These are phyloP conservation scores for Hyaloperonospora arabidopsidis DNA, from an alignment of 352 stramenopile species.

Conservation along the genomic window DNA sequence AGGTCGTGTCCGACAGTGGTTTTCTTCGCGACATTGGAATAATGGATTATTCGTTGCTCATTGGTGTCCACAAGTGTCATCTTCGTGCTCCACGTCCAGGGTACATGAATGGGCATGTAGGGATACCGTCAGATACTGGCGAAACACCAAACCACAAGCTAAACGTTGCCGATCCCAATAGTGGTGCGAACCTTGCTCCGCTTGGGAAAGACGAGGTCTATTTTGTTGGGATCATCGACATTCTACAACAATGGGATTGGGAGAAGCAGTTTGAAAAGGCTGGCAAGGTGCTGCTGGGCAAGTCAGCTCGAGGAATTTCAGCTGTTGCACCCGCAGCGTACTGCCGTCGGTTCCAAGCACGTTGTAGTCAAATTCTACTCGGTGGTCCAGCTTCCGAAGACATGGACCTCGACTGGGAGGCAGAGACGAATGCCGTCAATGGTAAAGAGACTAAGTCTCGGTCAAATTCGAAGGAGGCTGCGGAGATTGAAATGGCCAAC, in stretches of 20 bases:
- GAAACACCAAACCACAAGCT: constrained; percentile 18
- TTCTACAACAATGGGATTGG: constrained; percentile 78
- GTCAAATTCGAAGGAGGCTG: constrained; percentile 23
- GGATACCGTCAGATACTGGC: constrained; percentile 10
- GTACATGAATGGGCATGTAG: constrained; percentile 2
- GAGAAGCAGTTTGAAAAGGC: constrained; percentile 70
- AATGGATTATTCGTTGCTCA: constrained; percentile 75
- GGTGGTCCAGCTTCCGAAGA: constrained; percentile 24
- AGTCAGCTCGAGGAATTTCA: constrained; percentile 58
- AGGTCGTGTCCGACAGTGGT: constrained; percentile 47
- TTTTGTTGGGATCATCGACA: constrained; percentile 81
- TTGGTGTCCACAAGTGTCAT: constrained; percentile 62
- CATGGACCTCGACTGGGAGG: constrained; percentile 25
- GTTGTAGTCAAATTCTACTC: constrained; percentile 44
- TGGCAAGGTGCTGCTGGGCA: constrained; percentile 63
- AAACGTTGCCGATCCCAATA: constrained; percentile 13
- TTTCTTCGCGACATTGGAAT: constrained; percentile 65
- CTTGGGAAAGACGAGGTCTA: constrained; percentile 49
- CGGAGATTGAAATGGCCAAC: constrained; percentile 14
- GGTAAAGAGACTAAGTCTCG: constrained; percentile 15
- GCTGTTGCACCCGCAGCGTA: constrained; percentile 55
- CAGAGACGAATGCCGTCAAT: constrained; percentile 9
- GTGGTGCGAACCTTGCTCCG: constrained; percentile 24
- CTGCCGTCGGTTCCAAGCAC: constrained; percentile 56
- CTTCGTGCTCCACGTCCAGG: constrained; percentile 18